A percentile compares a stretch with the other conserved stretches of the same genome.
These are phyloP conservation scores for Psilocybe cyanescens DNA, from an alignment of 768 basidiomycete species.

Conservation along the genomic window DNA sequence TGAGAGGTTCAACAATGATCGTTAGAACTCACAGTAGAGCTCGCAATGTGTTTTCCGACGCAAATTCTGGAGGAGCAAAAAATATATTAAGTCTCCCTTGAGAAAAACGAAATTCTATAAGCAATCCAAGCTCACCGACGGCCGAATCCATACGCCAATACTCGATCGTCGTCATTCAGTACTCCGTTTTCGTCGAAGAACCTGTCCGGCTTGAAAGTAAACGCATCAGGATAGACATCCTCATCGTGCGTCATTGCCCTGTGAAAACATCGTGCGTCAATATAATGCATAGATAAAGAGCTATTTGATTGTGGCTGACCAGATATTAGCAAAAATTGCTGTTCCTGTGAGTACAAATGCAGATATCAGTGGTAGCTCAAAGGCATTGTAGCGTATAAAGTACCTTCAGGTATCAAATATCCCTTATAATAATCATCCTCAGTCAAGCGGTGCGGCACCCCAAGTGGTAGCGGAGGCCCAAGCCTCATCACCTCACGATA, in stretches of 20 bases:
- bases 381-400: not conserved
- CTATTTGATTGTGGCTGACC: not conserved
- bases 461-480: constrained; percentile 21
- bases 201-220: constrained; percentile 34
- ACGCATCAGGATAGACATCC: not conserved
- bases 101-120: not conserved
- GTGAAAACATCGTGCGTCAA: not conserved
- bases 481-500: constrained; percentile 22
- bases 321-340: not conserved
- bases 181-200: constrained; percentile 25
- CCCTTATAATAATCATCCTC: constrained; percentile 36
- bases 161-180: constrained; percentile 21
- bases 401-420: constrained; percentile 30
- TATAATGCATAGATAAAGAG: not conserved
- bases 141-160: constrained; percentile 4
- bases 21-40: too few species aligned
- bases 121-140: too few species aligned
- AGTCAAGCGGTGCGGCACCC: constrained; percentile 24
- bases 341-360: not conserved
- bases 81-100: too few species aligned
- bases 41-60: too few species aligned
- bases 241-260: constrained; percentile 32
- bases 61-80: too few species aligned
- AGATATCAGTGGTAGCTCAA: too few species aligned
- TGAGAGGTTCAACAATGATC: too few species aligned